Percentiles rank a stretch among this genome's conserved stretches.
Conservation (phyloP, 2,329 filamentous ascomycete species). For the Ceratocystis variospora region DNA sequence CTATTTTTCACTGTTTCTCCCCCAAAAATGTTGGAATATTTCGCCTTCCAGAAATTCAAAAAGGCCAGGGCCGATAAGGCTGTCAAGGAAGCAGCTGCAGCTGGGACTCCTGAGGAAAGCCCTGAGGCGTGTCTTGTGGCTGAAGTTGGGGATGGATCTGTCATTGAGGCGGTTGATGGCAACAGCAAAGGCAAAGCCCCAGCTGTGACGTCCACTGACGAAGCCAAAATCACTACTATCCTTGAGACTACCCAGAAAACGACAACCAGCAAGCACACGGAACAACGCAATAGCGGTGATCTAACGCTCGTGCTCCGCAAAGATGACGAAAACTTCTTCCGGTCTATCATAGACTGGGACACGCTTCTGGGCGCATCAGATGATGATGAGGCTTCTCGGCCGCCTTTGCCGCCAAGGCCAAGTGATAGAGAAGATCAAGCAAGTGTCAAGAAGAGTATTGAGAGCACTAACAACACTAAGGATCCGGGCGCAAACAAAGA, state of each 20-base stretch:
- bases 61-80: conserved; percentile 42
- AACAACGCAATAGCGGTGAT: not conserved
- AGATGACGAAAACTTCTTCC: conserved; percentile 46
- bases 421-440: not conserved
- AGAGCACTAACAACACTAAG: conserved; percentile 21
- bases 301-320: conserved; percentile 32
- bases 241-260: not conserved
- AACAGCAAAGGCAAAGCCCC: conserved; percentile 14
- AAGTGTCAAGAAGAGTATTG: conserved; percentile 27
- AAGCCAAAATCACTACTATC: not conserved
- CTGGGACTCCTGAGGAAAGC: not conserved
- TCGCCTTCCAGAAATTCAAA: conserved; percentile 49
- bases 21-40: conserved; percentile 47
- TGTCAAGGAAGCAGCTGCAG: conserved; percentile 20
- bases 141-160: not conserved
- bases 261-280: not conserved
- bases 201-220: not conserved
- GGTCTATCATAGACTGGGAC: conserved; percentile 33
- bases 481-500: not conserved
- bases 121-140: not conserved
- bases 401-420: conserved; percentile 40
- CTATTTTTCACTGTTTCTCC: not conserved
- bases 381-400: conserved; percentile 33
- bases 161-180: conserved; percentile 19
- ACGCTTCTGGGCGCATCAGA: conserved; percentile 21